Conservation (phyloP, 1,284 basidiomycete genomes). For the Phlebopus sp. region DNA sequence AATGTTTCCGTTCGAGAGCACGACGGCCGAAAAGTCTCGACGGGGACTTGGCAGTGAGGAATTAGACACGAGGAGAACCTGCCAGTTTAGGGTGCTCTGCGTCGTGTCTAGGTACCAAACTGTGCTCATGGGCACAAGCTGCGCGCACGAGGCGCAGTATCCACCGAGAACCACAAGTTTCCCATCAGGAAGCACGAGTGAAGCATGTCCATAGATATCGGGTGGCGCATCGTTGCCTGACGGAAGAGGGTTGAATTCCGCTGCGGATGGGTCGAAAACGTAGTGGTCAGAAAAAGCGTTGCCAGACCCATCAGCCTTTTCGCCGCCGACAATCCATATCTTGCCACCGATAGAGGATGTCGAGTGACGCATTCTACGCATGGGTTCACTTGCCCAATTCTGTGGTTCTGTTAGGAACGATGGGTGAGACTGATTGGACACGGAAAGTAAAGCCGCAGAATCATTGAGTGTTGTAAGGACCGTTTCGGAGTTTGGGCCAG, state of each 20-base stretch:
- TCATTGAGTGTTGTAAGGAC: conserved; percentile 54
- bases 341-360: conserved; percentile 45
- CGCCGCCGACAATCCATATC: conserved; percentile 67
- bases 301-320: conserved; percentile 73
- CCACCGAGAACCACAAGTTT: conserved; percentile 77
- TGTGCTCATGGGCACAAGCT: conserved; percentile 53
- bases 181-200: conserved; percentile 65
- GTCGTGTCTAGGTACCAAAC: conserved; percentile 68
- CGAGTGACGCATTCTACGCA: conserved; percentile 71
- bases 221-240: conserved; percentile 53
- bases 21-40: conserved; percentile 61
- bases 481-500: conserved; percentile 55
- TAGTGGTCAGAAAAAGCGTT: conserved; percentile 62
- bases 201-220: conserved; percentile 68
- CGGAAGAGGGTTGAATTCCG: conserved; percentile 56
- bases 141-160: conserved; percentile 47
- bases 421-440: conserved; percentile 38
- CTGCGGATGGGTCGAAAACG: conserved; percentile 52
- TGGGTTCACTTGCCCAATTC: conserved; percentile 66
- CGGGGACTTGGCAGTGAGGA: conserved; percentile 55
- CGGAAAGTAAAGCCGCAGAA: conserved; percentile 59
- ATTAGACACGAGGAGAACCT: conserved; percentile 38
- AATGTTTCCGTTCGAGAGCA: conserved; percentile 53
- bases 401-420: conserved; percentile 47
- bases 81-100: conserved; percentile 49